Evolutionary conservation across 2,329 filamentous ascomycete genomes (phyloP).

Genomic region (Pestalotiopsis sp.): DNA sequence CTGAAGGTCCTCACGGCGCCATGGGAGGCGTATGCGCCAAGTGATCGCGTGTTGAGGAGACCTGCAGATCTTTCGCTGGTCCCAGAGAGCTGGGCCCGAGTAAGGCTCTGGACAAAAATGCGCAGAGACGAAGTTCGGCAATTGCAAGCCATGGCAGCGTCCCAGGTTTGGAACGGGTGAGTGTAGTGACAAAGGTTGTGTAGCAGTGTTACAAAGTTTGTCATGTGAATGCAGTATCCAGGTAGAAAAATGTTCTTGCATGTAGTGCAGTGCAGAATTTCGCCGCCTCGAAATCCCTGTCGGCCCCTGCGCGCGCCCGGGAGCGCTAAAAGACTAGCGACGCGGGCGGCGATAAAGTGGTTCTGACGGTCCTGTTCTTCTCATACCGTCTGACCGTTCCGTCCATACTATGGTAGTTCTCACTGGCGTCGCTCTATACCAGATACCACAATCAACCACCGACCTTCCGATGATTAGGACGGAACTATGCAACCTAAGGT

Average conservation of each 20-base stretch:
- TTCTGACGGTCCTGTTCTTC: background rate
- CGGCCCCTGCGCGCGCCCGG: conserved; percentile 9
- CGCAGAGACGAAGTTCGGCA: conserved; percentile 48
- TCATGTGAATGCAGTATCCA: background rate
- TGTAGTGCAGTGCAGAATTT: background rate
- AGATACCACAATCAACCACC: background rate
- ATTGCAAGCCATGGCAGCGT: conserved; percentile 46
- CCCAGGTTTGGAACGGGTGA: background rate
- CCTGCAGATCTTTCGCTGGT: conserved; percentile 17
- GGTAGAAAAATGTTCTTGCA: background rate
- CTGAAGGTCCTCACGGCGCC: conserved; percentile 22
- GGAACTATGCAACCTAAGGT: background rate
- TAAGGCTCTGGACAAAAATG: conserved; percentile 51
- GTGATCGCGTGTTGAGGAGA: conserved; percentile 7
- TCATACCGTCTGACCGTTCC: background rate
- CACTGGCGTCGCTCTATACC: background rate
- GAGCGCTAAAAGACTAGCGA: background rate
- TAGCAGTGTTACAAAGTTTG: background rate
- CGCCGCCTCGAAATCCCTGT: background rate
- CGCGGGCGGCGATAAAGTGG: background rate
- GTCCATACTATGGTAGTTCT: background rate
- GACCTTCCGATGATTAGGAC: background rate
- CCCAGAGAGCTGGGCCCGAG: conserved; percentile 27
- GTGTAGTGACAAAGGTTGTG: background rate
- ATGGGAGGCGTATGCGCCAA: conserved; percentile 15